Percentiles rank a stretch among this genome's conserved stretches.
Conservation (phyloP, 495 filamentous ascomycete genomes). For the Penicillium manginii region DNA sequence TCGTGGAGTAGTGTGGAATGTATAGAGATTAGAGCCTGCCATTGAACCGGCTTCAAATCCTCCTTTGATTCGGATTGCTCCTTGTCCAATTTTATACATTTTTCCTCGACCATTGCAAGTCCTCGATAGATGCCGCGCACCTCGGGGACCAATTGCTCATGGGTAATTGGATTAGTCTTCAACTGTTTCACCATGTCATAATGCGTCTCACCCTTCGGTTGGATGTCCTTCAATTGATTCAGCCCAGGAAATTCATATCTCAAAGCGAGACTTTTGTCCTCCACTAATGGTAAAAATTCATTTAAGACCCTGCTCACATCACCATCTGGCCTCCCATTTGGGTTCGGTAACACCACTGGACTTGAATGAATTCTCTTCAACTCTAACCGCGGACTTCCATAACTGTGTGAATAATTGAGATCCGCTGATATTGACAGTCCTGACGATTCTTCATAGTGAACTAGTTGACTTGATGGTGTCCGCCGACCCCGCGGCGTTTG, state of each 20-base stretch:
- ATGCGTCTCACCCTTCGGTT: background rate
- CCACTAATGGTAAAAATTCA: background rate
- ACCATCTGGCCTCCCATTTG: background rate
- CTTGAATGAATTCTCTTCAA: conserved; percentile 11
- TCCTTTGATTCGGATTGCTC: conserved; percentile 49
- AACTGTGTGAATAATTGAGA: background rate
- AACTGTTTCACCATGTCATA: conserved; percentile 53
- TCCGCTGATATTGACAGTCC: background rate
- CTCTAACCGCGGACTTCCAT: conserved; percentile 1
- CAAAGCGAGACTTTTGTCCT: background rate
- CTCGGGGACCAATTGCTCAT: conserved; percentile 69
- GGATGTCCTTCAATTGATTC: background rate
- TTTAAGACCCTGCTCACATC: conserved; percentile 4
- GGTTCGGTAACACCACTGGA: conserved; percentile 6
- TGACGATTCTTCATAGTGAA: background rate
- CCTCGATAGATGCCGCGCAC: conserved; percentile 78
- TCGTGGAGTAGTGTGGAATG: conserved; percentile 76
- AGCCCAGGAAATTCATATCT: background rate
- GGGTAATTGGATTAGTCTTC: conserved; percentile 70
- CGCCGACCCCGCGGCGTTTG: conserved; percentile 15
- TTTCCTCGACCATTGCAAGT: conserved; percentile 77
- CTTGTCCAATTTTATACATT: conserved; percentile 75
- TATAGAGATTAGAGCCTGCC: conserved; percentile 72
- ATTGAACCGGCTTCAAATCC: conserved; percentile 63
- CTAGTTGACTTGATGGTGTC: background rate